phyloP scores from a whole-genome alignment of 148 eudicot species.

The Nepenthes gracilis region DNA sequence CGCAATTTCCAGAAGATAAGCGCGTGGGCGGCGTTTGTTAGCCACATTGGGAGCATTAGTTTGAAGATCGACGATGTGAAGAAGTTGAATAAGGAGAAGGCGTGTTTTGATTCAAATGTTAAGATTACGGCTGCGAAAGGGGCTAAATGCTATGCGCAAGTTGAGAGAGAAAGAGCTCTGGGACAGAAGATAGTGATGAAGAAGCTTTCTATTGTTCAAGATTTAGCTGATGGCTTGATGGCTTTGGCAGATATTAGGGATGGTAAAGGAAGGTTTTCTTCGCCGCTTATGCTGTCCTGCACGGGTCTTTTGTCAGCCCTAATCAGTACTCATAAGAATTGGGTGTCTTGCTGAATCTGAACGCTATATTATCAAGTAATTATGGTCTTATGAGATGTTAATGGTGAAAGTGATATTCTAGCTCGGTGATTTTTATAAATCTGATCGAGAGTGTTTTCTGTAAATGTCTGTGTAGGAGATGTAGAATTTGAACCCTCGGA shows the following conservation, averaged over 20 bases:
- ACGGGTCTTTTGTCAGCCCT: conserved; percentile 81
- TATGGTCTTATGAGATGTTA: too few relatives aligned
- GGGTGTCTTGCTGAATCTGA: conserved; percentile 56
- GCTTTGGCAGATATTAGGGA: conserved; percentile 74
- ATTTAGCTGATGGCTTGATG: conserved; percentile 86
- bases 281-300: conserved; percentile 48
- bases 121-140: conserved; percentile 34
- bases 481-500: too few relatives aligned
- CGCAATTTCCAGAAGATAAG: conserved; percentile 34
- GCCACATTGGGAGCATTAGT: conserved; percentile 62
- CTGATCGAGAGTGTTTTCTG: too few relatives aligned
- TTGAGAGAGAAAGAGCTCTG: conserved; percentile 30
- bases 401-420: too few relatives aligned
- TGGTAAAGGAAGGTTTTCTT: conserved; percentile 43
- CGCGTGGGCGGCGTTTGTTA: conserved; percentile 84
- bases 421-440: too few relatives aligned
- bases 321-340: conserved; percentile 83
- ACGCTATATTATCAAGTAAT: too few relatives aligned
- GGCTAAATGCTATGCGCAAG: conserved; percentile 22
- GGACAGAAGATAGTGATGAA: conserved; percentile 60
- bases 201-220: conserved; percentile 70
- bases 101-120: conserved; percentile 29
- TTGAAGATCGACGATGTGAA: conserved; percentile 61
- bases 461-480: too few relatives aligned
- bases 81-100: conserved; percentile 34